Conservation (phyloP, 805 yeast species). For the Nakazawaea laoshanensis region DNA sequence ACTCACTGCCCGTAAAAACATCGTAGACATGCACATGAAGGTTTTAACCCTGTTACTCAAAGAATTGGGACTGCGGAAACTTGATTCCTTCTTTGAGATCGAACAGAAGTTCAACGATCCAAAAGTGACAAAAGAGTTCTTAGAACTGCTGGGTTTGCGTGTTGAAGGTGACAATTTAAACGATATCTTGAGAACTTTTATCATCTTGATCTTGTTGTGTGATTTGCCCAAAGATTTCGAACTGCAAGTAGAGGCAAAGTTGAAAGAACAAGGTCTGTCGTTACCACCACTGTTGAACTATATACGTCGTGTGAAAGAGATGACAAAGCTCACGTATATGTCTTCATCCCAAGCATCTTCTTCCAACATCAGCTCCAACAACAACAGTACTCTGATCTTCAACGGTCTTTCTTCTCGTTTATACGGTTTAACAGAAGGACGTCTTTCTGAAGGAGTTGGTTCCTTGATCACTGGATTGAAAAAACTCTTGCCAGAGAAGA, state of each 20-base stretch:
- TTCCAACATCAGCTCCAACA: slow-evolving; percentile 22
- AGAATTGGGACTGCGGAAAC: slow-evolving; percentile 75
- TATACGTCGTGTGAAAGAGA: slow-evolving; percentile 74
- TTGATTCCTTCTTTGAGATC: slow-evolving; percentile 88
- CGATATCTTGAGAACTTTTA: slow-evolving; percentile 84
- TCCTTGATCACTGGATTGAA: slow-evolving; percentile 83
- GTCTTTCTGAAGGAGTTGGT: slow-evolving; percentile 82
- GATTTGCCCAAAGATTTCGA: slow-evolving; percentile 39
- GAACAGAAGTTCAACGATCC: slow-evolving; percentile 75
- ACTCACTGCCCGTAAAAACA: slow-evolving; percentile 76
- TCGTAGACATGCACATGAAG: slow-evolving; percentile 95
- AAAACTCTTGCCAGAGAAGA: slow-evolving; percentile 79
- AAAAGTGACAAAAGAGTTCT: slow-evolving; percentile 48
- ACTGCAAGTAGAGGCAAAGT: slow-evolving; percentile 54
- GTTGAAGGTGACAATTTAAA: slow-evolving; percentile 46
- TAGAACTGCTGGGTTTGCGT: slow-evolving; percentile 43
- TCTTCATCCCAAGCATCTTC: slow-evolving; percentile 19
- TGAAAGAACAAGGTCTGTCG: slow-evolving; percentile 43
- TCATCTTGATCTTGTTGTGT: slow-evolving; percentile 58
- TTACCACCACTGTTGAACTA: slow-evolving; percentile 63
- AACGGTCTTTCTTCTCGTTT: slow-evolving; percentile 69
- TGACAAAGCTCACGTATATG: slow-evolving; percentile 39
- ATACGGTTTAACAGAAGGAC: slow-evolving; percentile 75
- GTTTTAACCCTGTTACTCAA: slow-evolving; percentile 77
- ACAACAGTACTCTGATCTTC: slow-evolving; percentile 44